phyloP scores from a whole-genome alignment of 352 stramenopile species.

The Globisporangium mamillatum region DNA sequence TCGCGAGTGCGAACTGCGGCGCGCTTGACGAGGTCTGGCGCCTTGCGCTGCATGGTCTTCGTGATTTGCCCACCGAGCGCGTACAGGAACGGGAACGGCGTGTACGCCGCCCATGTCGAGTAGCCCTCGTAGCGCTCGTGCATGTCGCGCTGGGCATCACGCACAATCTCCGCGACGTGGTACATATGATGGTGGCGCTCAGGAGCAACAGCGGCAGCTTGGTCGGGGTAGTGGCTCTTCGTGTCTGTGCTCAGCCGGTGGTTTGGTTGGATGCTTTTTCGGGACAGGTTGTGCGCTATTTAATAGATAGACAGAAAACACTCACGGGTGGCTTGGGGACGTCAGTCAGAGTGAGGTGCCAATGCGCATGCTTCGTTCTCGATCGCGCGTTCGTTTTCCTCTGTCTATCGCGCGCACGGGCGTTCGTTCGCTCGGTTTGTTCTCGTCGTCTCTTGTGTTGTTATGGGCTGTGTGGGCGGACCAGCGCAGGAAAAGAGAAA shows the following conservation, averaged over 20 bases:
- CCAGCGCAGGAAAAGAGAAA: neutral
- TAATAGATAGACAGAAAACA: conserved; percentile 5
- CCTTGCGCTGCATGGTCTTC: conserved; percentile 71
- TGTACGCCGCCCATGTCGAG: conserved; percentile 56
- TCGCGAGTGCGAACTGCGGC: conserved; percentile 63
- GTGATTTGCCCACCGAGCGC: conserved; percentile 61
- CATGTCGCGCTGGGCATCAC: conserved; percentile 77
- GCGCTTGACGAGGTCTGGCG: conserved; percentile 71
- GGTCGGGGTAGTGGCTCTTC: conserved; percentile 4
- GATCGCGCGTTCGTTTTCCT: neutral
- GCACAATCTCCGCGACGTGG: conserved; percentile 81
- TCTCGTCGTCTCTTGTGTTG: neutral
- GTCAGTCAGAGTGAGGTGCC: conserved; percentile 1
- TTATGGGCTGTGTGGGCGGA: neutral
- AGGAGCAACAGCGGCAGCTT: neutral
- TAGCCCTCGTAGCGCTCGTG: conserved; percentile 60
- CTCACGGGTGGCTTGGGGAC: neutral
- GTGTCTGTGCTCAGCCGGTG: neutral
- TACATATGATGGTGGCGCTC: conserved; percentile 44
- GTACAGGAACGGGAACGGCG: conserved; percentile 76
- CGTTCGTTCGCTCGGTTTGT: neutral
- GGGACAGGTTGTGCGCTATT: neutral
- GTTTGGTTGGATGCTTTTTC: conserved; percentile 11
- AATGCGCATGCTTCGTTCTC: conserved; percentile 10
- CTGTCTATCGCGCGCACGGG: neutral